A percentile compares a stretch with the other conserved stretches of the same genome.
These are phyloP conservation scores for Puccinia coronata DNA, from an alignment of 1,284 basidiomycete species.

Conservation along the genomic window DNA sequence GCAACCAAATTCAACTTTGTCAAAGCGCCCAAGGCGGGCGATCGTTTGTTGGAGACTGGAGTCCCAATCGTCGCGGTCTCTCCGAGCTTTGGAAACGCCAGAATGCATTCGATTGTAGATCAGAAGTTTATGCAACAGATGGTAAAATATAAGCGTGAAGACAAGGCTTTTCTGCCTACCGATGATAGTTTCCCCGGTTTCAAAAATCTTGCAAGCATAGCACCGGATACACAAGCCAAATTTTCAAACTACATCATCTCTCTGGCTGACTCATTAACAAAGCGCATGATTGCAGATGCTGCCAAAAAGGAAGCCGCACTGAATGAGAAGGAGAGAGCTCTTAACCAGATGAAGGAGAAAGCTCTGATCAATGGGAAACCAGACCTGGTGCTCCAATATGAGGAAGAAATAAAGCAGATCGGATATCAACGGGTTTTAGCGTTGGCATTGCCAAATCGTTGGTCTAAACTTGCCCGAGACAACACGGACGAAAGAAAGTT, in stretches of 20 bases:
- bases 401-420: neutral
- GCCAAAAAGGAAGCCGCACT: no score
- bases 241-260: slow-evolving; percentile 14
- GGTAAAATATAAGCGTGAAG: neutral
- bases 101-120: slow-evolving; percentile 27
- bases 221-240: neutral
- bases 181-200: neutral
- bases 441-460: neutral
- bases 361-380: no score
- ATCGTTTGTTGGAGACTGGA: neutral
- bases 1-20: neutral
- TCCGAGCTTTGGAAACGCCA: neutral
- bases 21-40: neutral
- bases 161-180: neutral
- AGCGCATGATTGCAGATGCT: neutral
- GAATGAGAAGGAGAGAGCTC: no score
- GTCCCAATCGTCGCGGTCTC: slow-evolving; percentile 6
- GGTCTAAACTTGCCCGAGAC: neutral
- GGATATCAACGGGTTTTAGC: neutral
- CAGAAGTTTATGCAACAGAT: neutral
- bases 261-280: neutral
- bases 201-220: slow-evolving; percentile 1
- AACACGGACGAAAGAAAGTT: neutral
- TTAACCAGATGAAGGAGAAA: no score
- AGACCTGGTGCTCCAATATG: no score